Percentiles rank a stretch among this genome's conserved stretches.
These are phyloP conservation scores for Fusarium succisae DNA, from an alignment of 2,329 filamentous ascomycete species.

Conservation along the genomic window DNA sequence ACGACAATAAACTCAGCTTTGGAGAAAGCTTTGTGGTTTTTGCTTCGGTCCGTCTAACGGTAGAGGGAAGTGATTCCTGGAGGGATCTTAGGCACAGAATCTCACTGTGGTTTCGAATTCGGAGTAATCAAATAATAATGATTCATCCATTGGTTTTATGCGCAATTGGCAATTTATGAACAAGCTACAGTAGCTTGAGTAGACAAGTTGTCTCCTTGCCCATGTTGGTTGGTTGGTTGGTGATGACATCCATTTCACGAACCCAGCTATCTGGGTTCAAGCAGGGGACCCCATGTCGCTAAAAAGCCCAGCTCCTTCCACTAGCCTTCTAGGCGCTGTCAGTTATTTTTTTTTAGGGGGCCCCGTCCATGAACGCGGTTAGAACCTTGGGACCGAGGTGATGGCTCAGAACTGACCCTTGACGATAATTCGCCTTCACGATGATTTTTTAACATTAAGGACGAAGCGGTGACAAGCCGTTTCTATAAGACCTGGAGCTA, in stretches of 20 bases:
- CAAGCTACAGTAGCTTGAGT: not conserved
- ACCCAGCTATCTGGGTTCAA: conserved; percentile 7
- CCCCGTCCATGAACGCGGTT: not conserved
- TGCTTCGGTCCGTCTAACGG: not conserved
- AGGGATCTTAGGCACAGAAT: not conserved
- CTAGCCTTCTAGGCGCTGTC: conserved; percentile 30
- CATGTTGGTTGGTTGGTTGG: not conserved
- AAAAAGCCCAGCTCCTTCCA: conserved; percentile 13
- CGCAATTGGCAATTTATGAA: not conserved
- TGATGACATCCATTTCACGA: not conserved
- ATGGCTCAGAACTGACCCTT: not conserved
- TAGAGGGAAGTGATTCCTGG: not conserved
- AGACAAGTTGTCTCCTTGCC: not conserved
- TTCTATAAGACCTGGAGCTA: not conserved
- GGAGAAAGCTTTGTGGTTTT: not conserved
- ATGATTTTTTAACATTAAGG: not conserved
- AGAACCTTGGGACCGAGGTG: not conserved
- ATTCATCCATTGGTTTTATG: not conserved
- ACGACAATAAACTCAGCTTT: not conserved
- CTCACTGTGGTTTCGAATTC: not conserved
- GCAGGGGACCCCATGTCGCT: conserved; percentile 17
- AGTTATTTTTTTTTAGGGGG: not conserved
- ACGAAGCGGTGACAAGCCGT: not conserved
- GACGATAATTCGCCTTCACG: not conserved
- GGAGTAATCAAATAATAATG: not conserved